Conservation (phyloP, 208 protist genomes). For the Leishmania major region DNA sequence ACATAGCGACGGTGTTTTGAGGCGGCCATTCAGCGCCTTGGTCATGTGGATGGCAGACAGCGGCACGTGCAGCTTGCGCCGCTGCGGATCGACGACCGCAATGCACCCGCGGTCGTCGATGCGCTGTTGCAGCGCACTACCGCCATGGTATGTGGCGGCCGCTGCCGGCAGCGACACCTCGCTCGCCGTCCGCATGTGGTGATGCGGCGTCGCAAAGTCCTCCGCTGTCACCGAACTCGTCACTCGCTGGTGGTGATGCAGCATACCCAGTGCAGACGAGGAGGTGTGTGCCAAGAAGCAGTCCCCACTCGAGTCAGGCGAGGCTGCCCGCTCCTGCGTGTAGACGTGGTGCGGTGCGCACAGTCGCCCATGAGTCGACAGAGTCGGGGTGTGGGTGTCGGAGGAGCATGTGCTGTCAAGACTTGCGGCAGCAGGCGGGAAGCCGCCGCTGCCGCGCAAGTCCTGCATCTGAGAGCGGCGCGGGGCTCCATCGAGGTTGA, state of each 20-base stretch:
- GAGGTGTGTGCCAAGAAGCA: slow-evolving; percentile 17
- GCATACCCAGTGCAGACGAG: not conserved
- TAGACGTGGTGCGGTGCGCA: not conserved
- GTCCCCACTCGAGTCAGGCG: slow-evolving; percentile 26
- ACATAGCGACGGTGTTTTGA: slow-evolving; percentile 72
- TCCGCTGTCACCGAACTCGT: slow-evolving; percentile 12
- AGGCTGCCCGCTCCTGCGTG: slow-evolving; percentile 13
- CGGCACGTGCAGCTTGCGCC: slow-evolving; percentile 71
- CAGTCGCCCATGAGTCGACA: not conserved
- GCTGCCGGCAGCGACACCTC: slow-evolving; percentile 24
- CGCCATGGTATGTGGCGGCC: slow-evolving; percentile 28
- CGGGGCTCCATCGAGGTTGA: slow-evolving; percentile 18
- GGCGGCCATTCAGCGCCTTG: slow-evolving; percentile 54
- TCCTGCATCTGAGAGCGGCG: slow-evolving; percentile 22
- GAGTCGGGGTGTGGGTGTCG: slow-evolving; percentile 11
- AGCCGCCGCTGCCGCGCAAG: not conserved
- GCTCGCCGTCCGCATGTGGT: slow-evolving; percentile 18
- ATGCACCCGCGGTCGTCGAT: slow-evolving; percentile 36
- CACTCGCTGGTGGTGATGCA: not conserved
- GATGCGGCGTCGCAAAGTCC: not conserved
- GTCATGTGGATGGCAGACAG: slow-evolving; percentile 56
- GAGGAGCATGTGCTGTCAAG: slow-evolving; percentile 24
- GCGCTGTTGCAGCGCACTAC: slow-evolving; percentile 26
- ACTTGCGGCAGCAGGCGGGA: not conserved
- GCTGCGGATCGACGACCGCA: slow-evolving; percentile 74